phyloP scores from a whole-genome alignment of 352 stramenopile genomes.

The Phytophthora megakarya region DNA sequence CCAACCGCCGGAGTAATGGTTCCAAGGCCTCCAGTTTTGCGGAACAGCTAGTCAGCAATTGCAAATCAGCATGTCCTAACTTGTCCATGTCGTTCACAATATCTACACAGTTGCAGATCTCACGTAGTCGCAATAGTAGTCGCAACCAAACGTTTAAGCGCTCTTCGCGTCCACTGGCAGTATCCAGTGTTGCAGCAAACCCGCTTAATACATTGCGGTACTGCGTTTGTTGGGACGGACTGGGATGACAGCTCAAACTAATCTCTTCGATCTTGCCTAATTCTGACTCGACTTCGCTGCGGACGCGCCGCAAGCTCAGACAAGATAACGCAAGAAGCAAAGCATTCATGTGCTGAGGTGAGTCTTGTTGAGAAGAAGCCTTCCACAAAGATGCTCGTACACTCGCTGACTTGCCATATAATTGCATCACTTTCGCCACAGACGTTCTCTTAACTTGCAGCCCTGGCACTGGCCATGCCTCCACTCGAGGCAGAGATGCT shows the following conservation, averaged over 20 bases:
- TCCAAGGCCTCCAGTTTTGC: conserved; percentile 65
- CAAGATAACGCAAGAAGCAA: conserved; percentile 62
- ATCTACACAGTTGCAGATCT: conserved; percentile 85
- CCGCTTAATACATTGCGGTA: conserved; percentile 66
- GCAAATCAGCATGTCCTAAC: conserved; percentile 68
- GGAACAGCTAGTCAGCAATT: conserved; percentile 60
- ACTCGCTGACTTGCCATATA: conserved; percentile 53
- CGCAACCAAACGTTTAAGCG: conserved; percentile 67
- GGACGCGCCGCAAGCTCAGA: conserved; percentile 66
- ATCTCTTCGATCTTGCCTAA: conserved; percentile 85
- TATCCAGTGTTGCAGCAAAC: conserved; percentile 57
- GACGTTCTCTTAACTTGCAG: conserved; percentile 53
- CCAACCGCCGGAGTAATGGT: conserved; percentile 58
- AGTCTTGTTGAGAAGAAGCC: conserved; percentile 34
- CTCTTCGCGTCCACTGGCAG: conserved; percentile 46
- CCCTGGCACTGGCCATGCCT: conserved; percentile 32
- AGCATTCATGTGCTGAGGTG: conserved; percentile 41
- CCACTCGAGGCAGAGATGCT: conserved; percentile 21
- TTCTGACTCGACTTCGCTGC: conserved; percentile 77
- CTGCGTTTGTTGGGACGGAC: conserved; percentile 58
- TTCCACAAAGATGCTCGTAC: conserved; percentile 52
- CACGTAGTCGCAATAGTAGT: conserved; percentile 65
- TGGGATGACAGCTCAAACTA: conserved; percentile 68
- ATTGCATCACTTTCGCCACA: conserved; percentile 46
- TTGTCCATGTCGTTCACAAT: conserved; percentile 80